Conservation (phyloP, 176 grass and related monocot species). For the Oryza brachyantha region DNA sequence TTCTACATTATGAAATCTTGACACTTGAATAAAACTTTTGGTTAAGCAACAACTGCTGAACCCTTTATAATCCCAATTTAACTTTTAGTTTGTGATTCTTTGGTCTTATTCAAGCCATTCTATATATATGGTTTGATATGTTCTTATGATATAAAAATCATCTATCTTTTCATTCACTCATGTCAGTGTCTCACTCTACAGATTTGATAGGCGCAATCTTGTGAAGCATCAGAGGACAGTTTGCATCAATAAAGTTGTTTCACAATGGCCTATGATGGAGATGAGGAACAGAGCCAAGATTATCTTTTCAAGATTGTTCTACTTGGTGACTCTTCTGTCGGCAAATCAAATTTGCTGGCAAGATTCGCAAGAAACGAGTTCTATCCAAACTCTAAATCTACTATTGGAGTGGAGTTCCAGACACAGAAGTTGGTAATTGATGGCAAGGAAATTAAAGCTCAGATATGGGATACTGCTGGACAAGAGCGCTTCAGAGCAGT, state of each 20-base stretch:
- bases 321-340: conserved; percentile 61
- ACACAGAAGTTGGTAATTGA: conserved; percentile 66
- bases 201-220: conserved; percentile 29
- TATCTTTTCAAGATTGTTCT: conserved; percentile 71
- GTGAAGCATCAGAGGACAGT: background rate
- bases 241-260: conserved; percentile 2
- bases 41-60: background rate
- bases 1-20: background rate
- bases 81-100: background rate
- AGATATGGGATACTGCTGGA: conserved; percentile 79
- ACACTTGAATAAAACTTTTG: background rate
- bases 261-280: conserved; percentile 54
- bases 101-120: background rate
- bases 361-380: conserved; percentile 66
- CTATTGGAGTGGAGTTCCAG: conserved; percentile 71
- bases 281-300: conserved; percentile 56
- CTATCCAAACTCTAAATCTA: conserved; percentile 64
- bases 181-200: background rate
- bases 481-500: conserved; percentile 73
- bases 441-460: conserved; percentile 78
- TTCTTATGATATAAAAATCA: background rate
- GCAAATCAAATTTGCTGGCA: conserved; percentile 73
- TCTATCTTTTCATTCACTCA: background rate
- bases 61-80: background rate
- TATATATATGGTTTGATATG: background rate